A percentile compares a stretch with the other conserved stretches of the same genome.
Evolutionary conservation across 2,329 filamentous ascomycete species (phyloP).

Genomic region (Apiospora rasikravindrae): DNA sequence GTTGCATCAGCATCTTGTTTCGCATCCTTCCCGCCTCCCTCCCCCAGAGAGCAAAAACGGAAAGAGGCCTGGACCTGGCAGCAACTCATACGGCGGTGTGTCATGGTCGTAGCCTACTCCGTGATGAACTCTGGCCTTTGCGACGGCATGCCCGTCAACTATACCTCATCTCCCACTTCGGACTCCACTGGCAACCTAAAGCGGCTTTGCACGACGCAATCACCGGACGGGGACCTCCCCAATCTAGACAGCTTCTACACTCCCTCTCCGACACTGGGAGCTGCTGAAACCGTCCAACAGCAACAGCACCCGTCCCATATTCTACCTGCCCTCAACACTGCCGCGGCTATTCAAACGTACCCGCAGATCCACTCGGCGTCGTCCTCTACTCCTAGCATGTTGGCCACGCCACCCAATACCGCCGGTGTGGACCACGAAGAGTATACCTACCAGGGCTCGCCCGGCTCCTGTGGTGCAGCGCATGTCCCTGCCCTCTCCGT

Average conservation of each 20-base stretch:
- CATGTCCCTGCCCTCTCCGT: constrained; percentile 21
- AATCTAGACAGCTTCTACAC: constrained; percentile 25
- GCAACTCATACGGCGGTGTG: constrained; percentile 6
- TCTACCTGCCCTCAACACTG: constrained; percentile 21
- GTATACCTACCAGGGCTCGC: constrained; percentile 42
- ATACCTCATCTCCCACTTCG: constrained; percentile 24
- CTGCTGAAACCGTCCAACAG: constrained; percentile 27
- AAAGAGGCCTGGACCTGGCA: neutral
- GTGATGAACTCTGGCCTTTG: constrained; percentile 30
- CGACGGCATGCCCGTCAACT: constrained; percentile 34
- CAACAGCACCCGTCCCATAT: constrained; percentile 23
- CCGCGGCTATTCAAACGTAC: constrained; percentile 27
- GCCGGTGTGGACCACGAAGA: constrained; percentile 44
- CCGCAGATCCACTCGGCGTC: constrained; percentile 30
- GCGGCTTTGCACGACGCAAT: constrained; percentile 33
- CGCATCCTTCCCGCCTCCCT: constrained; percentile 4
- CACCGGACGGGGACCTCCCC: constrained; percentile 27
- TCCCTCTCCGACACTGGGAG: constrained; percentile 29
- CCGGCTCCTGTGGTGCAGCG: constrained; percentile 28
- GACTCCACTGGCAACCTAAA: constrained; percentile 23
- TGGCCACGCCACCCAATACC: constrained; percentile 44
- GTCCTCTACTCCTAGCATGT: constrained; percentile 33
- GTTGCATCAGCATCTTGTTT: constrained; percentile 9
- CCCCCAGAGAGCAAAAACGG: constrained; percentile 12
- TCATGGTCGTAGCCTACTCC: constrained; percentile 19